These are phyloP conservation scores for Malassezia restricta DNA, from an alignment of 1,284 basidiomycete genomes.

Conservation along the genomic window DNA sequence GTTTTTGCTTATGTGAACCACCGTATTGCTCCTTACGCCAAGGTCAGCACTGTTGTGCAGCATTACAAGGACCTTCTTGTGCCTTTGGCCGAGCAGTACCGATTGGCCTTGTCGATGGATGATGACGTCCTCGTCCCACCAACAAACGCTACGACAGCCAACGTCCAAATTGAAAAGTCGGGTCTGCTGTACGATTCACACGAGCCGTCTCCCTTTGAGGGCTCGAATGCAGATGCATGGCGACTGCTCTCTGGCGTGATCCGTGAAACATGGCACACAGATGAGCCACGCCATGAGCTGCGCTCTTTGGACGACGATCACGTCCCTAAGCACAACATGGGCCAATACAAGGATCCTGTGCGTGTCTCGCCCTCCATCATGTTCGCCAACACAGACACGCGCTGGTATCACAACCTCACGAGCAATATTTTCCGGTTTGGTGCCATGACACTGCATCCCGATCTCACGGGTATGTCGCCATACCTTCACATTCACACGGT, in stretches of 20 bases:
- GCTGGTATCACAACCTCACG: slow-evolving; percentile 49
- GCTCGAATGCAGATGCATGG: slow-evolving; percentile 40
- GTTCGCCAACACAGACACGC: slow-evolving; percentile 52
- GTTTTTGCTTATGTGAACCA: slow-evolving; percentile 55
- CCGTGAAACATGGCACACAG: slow-evolving; percentile 51
- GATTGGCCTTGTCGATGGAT: slow-evolving; percentile 54
- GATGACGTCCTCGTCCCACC: slow-evolving; percentile 31
- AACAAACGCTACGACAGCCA: not conserved
- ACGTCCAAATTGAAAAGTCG: not conserved
- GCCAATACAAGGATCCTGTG: slow-evolving; percentile 46
- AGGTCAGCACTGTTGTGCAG: slow-evolving; percentile 49
- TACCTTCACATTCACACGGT: slow-evolving; percentile 53
- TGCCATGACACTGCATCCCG: slow-evolving; percentile 28
- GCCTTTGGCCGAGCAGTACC: slow-evolving; percentile 49
- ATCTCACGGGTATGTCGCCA: slow-evolving; percentile 44
- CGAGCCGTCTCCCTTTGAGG: slow-evolving; percentile 5
- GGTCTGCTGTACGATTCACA: not conserved
- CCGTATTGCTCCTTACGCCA: slow-evolving; percentile 53
- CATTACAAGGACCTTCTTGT: slow-evolving; percentile 50
- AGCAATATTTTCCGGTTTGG: slow-evolving; percentile 54
- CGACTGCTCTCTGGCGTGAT: slow-evolving; percentile 47
- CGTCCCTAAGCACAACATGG: slow-evolving; percentile 51
- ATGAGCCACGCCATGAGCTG: slow-evolving; percentile 53
- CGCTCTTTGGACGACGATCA: slow-evolving; percentile 47
- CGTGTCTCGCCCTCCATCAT: slow-evolving; percentile 53